Evolutionary conservation across 352 stramenopile species (phyloP).

Genomic region (Nannochloropsis limnetica): DNA sequence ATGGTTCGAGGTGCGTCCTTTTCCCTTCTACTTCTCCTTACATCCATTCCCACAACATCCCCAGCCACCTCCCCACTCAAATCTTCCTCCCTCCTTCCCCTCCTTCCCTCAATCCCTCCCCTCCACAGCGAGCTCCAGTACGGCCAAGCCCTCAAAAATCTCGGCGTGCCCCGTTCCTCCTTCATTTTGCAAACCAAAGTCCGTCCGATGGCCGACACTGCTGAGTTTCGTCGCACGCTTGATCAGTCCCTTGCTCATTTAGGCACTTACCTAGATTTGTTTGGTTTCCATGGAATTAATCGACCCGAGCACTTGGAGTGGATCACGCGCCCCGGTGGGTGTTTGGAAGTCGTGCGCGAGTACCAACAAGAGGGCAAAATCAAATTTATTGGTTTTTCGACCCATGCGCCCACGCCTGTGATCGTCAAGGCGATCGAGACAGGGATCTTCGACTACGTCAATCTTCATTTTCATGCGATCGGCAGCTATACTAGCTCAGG

Average conservation of each 20-base stretch:
- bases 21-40: background rate
- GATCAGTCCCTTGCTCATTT: slow-evolving; percentile 54
- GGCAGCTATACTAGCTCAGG: slow-evolving; percentile 44
- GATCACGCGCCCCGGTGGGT: slow-evolving; percentile 41
- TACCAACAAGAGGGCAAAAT: slow-evolving; percentile 59
- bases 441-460: slow-evolving; percentile 64
- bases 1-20: slow-evolving; percentile 54
- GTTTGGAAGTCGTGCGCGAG: slow-evolving; percentile 55
- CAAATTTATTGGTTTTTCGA: slow-evolving; percentile 63
- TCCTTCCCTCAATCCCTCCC: background rate
- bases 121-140: slow-evolving; percentile 61
- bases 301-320: slow-evolving; percentile 47
- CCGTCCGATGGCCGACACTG: slow-evolving; percentile 46
- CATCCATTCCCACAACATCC: background rate
- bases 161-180: slow-evolving; percentile 54
- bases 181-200: slow-evolving; percentile 69
- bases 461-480: slow-evolving; percentile 62
- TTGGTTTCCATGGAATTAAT: slow-evolving; percentile 64
- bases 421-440: slow-evolving; percentile 60
- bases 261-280: slow-evolving; percentile 61
- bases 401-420: slow-evolving; percentile 57
- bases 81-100: background rate
- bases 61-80: background rate
- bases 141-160: slow-evolving; percentile 58
- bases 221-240: slow-evolving; percentile 55